Base-by-base conservation (phyloP, 768 basidiomycete species). In the Rhodosporidiobolus sp. region DNA sequence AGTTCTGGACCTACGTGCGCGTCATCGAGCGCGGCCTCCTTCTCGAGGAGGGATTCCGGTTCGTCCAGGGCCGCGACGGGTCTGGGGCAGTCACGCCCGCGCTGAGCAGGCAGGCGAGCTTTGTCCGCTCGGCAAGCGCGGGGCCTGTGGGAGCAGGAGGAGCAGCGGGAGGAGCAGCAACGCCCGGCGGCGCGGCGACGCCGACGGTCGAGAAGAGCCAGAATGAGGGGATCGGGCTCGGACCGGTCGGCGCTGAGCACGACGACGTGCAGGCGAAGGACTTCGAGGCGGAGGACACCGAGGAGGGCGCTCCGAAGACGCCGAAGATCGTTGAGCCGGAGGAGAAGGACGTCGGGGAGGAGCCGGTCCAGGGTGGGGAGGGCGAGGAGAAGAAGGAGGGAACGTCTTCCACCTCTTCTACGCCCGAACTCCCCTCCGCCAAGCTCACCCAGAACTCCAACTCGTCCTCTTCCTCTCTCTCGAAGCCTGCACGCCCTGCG, bases 351-450 rank as follows among this genome's bases (percentile, higher is more conserved):
- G 50, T 38, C 58, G 34, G 49, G 50, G 58, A 69, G 54, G 63
- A 69, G 53, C 34, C 50, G 56, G 88, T 87, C 69, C 79, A 90
- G 52, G 87, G 87, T 24, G 85, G 86, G 77, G 86, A 90, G 59
- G 81, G 83, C 46, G 85, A 87, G 76, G 81, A 84, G 34, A 85
- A 86, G 72, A 85, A 86, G 63, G 85, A 86, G 65, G 84, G 85
- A 73, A 10, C 54, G n/a, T 24, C 34, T 61, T 55, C 57, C 20
- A 22, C 50, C 34, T 67, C 70, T 1, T 59, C 70, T 34, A 49
- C 32, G n/a, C 28, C 63, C 43, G 50, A 38, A 28, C 55, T 12
- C 24, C 26, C 59, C 43, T 7, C 14, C 38, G 38, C 38, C 38
- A 43, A 43, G 38, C 63, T 58, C 11, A 59, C 57, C 17, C 4